These are phyloP conservation scores for Cercospora sp. DNA, from an alignment of 2,329 filamentous ascomycete genomes.

Conservation along the genomic window DNA sequence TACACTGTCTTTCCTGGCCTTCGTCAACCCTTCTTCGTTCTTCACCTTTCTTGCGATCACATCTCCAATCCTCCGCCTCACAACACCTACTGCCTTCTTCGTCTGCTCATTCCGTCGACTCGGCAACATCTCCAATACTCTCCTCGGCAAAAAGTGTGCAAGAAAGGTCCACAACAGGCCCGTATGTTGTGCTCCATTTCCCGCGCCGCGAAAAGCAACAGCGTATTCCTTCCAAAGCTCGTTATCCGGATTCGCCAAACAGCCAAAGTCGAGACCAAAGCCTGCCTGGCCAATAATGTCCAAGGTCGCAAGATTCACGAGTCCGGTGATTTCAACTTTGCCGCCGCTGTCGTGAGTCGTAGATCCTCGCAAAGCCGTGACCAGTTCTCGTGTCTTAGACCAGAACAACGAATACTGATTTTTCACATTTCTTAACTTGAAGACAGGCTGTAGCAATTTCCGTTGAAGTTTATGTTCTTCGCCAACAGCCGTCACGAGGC, in stretches of 20 bases:
- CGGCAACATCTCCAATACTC: not conserved
- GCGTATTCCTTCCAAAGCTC: not conserved
- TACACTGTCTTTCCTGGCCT: not conserved
- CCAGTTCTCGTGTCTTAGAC: not conserved
- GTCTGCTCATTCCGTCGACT: not conserved
- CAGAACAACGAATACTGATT: not conserved
- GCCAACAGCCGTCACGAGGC: conserved; percentile 17
- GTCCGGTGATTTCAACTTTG: not conserved
- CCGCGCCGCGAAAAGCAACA: not conserved
- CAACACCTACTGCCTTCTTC: not conserved
- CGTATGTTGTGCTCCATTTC: not conserved
- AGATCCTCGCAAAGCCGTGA: not conserved
- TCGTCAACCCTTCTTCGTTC: not conserved
- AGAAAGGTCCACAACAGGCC: not conserved
- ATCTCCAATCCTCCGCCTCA: not conserved
- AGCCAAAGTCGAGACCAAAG: conserved; percentile 43
- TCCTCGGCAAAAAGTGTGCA: not conserved
- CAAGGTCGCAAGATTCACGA: conserved; percentile 36
- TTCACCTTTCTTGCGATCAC: not conserved
- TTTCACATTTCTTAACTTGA: not conserved
- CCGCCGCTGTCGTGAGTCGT: not conserved
- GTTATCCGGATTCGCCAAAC: conserved; percentile 27
- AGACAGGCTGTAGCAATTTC: not conserved
- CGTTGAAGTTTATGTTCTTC: not conserved
- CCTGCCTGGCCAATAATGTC: conserved; percentile 48